Conservation (phyloP, 1,139 yeast genomes). For the Meyerozyma sp. region DNA sequence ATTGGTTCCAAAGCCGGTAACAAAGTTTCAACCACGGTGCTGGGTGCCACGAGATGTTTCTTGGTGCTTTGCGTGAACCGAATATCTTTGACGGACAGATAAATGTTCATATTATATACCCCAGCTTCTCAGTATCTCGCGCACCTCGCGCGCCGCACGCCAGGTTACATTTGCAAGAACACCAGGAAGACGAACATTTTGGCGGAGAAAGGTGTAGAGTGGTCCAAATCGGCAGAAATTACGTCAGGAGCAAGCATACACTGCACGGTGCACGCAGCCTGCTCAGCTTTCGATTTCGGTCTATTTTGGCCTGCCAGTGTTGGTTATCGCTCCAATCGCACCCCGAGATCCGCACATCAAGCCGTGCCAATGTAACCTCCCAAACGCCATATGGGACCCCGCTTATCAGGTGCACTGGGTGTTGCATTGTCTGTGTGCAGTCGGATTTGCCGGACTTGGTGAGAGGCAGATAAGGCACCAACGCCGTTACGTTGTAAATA, state of each 20-base stretch:
- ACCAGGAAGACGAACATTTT: neutral
- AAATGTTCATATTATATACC: neutral
- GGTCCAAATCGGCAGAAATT: neutral
- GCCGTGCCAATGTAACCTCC: neutral
- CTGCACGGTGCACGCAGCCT: too few relatives aligned
- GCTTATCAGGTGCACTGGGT: slow-evolving; percentile 2
- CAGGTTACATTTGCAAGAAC: neutral
- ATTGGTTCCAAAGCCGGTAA: too few relatives aligned
- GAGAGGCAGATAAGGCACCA: neutral
- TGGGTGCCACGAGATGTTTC: too few relatives aligned
- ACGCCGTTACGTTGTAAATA: too few relatives aligned
- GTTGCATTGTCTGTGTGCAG: neutral
- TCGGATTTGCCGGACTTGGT: neutral
- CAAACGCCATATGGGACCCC: neutral
- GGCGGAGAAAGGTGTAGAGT: neutral
- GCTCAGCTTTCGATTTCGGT: neutral
- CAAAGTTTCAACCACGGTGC: too few relatives aligned
- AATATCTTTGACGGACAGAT: neutral
- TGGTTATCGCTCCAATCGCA: neutral
- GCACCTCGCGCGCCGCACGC: neutral
- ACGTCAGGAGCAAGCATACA: neutral
- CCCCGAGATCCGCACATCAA: neutral
- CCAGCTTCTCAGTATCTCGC: neutral
- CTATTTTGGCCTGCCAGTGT: neutral
- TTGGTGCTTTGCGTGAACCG: neutral